Conservation (phyloP, 106 monocot genomes). For the Dendrobium nobile region DNA sequence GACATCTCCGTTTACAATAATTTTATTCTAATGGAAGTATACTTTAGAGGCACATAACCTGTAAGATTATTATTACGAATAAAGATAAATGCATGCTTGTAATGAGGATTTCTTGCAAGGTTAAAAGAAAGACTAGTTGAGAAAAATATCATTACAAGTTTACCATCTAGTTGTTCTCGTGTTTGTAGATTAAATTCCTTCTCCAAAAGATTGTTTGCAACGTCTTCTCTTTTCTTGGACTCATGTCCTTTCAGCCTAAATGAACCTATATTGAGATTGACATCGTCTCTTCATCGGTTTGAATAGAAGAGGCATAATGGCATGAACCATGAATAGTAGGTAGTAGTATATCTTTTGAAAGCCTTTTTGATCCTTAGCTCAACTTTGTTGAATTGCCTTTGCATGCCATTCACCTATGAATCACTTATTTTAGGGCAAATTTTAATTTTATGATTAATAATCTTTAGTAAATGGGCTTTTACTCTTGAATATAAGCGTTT, state of each 20-base stretch:
- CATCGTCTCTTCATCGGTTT: background rate
- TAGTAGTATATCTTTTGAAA: background rate
- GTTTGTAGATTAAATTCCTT: background rate
- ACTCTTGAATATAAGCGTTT: background rate
- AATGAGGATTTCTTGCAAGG: background rate
- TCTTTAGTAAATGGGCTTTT: background rate
- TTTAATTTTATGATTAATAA: background rate
- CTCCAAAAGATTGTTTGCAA: background rate
- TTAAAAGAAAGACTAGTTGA: background rate
- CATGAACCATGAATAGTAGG: background rate
- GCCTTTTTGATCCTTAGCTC: background rate
- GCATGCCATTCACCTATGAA: background rate
- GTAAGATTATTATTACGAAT: background rate
- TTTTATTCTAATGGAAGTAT: background rate
- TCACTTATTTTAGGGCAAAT: background rate
- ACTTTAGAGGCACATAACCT: background rate
- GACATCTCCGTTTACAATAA: background rate
- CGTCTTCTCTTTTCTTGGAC: background rate
- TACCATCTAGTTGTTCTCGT: background rate
- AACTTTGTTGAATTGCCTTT: background rate
- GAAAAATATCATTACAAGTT: background rate
- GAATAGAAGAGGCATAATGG: no score
- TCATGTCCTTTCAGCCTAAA: background rate
- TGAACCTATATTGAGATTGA: background rate
- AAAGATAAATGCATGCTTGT: background rate